Evolutionary conservation across 371 early-diverging fungal species (phyloP).

Genomic region (Rhizomucor miehei): DNA sequence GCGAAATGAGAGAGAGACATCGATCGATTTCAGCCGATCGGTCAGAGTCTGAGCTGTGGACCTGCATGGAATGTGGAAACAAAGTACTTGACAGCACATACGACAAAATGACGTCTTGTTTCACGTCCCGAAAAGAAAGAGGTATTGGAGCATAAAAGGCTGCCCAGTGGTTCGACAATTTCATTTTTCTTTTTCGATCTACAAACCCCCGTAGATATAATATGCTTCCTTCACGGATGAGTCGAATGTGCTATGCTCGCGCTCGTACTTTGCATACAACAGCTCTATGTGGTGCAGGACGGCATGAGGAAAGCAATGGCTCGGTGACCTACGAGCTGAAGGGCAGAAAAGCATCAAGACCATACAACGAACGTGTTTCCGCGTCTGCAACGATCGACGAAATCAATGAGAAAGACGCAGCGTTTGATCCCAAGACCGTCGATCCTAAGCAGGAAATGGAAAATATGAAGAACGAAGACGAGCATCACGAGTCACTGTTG

Average conservation of each 20-base stretch:
- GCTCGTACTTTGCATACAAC: too few species aligned
- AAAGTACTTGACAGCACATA: too few species aligned
- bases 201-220: too few species aligned
- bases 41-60: slow-evolving; percentile 28
- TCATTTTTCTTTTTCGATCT: too few species aligned
- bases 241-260: too few species aligned
- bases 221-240: too few species aligned
- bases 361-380: slow-evolving; percentile 6
- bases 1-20: slow-evolving; percentile 41
- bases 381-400: slow-evolving; percentile 6
- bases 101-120: too few species aligned
- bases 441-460: slow-evolving; percentile 7
- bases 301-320: slow-evolving; percentile 4
- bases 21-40: slow-evolving; percentile 45
- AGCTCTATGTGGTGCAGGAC: too few species aligned
- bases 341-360: slow-evolving; percentile 7
- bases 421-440: slow-evolving; percentile 5
- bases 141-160: too few species aligned
- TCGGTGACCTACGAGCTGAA: slow-evolving; percentile 9
- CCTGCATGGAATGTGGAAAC: not conserved
- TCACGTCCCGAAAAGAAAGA: too few species aligned
- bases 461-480: slow-evolving; percentile 3
- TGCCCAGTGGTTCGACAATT: too few species aligned
- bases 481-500: slow-evolving; percentile 5
- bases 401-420: slow-evolving; percentile 6